Conservation (phyloP, 768 basidiomycete genomes). For the Pisolithus marmoratus region DNA sequence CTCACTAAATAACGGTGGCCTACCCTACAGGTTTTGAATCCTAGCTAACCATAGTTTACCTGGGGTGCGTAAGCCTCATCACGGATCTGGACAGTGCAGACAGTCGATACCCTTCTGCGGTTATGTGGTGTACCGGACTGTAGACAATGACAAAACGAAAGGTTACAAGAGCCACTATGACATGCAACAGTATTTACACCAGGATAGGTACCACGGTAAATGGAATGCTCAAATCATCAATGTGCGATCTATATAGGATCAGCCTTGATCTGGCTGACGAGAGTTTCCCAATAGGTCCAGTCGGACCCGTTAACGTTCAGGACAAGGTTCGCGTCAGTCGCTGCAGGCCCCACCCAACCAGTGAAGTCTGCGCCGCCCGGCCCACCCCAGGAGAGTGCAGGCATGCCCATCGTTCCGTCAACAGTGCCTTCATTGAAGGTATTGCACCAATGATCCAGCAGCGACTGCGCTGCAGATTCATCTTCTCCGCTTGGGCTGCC, state of each 20-base stretch:
- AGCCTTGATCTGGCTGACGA: conserved; percentile 52
- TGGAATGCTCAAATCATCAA: conserved; percentile 1
- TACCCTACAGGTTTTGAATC: no score
- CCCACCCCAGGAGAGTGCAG: conserved; percentile 54
- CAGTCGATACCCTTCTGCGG: no score
- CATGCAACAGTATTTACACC: conserved; percentile 7
- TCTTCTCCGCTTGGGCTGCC: conserved; percentile 72
- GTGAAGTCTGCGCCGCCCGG: conserved; percentile 51
- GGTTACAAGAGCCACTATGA: background rate
- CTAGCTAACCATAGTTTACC: no score
- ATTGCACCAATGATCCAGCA: conserved; percentile 83
- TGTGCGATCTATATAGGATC: conserved; percentile 23
- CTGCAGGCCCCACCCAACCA: conserved; percentile 47
- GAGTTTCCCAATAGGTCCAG: conserved; percentile 76
- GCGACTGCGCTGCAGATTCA: conserved; percentile 66
- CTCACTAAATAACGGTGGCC: no score
- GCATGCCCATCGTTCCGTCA: conserved; percentile 43
- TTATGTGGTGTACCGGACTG: background rate
- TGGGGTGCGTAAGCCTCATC: no score
- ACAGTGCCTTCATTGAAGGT: conserved; percentile 64
- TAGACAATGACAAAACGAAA: background rate
- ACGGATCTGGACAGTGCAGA: no score
- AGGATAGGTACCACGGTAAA: conserved; percentile 3
- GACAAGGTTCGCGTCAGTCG: conserved; percentile 41
- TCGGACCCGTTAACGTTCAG: conserved; percentile 58